phyloP scores from a whole-genome alignment of 495 filamentous ascomycete genomes.

The Aspergillus ostianus region DNA sequence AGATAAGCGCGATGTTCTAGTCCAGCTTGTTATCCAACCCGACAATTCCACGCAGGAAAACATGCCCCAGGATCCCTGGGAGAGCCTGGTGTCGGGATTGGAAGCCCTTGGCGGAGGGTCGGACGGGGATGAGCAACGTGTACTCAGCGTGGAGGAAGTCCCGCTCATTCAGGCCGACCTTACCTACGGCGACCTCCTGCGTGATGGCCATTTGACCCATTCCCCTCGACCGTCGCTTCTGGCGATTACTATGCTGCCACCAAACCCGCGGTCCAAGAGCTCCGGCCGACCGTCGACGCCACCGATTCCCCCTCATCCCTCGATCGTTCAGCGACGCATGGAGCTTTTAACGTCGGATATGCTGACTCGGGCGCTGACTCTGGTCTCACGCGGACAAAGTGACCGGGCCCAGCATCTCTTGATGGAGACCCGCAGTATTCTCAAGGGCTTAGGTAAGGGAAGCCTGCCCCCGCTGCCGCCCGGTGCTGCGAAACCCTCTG shows the following conservation, averaged over 20 bases:
- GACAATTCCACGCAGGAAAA: slow-evolving; percentile 84
- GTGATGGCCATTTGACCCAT: slow-evolving; percentile 86
- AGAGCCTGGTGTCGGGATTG: slow-evolving; percentile 90
- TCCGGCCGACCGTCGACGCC: slow-evolving; percentile 63
- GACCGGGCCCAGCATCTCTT: slow-evolving; percentile 90
- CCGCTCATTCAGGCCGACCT: slow-evolving; percentile 95
- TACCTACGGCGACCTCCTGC: slow-evolving; percentile 88
- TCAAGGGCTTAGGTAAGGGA: slow-evolving; percentile 94
- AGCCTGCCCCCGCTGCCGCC: slow-evolving; percentile 89
- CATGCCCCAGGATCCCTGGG: slow-evolving; percentile 92
- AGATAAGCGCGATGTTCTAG: slow-evolving; percentile 95
- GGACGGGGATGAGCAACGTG: slow-evolving; percentile 82
- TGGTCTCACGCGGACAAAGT: slow-evolving; percentile 88
- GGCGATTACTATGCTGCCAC: slow-evolving; percentile 98
- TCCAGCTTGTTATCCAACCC: slow-evolving; percentile 90
- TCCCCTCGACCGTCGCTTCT: slow-evolving; percentile 85
- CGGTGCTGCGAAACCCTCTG: slow-evolving; percentile 28
- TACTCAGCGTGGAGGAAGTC: slow-evolving; percentile 87
- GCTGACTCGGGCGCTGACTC: slow-evolving; percentile 86
- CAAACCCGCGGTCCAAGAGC: slow-evolving; percentile 57
- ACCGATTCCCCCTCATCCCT: slow-evolving; percentile 92
- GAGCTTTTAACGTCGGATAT: slow-evolving; percentile 98
- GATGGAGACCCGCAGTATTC: slow-evolving; percentile 88
- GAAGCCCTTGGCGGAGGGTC: slow-evolving; percentile 91
- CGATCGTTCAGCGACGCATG: slow-evolving; percentile 96